Percentiles rank a stretch among this genome's conserved stretches.
phyloP scores from a whole-genome alignment of 164 flowering plant species.

The Magnolia changhungtana region DNA sequence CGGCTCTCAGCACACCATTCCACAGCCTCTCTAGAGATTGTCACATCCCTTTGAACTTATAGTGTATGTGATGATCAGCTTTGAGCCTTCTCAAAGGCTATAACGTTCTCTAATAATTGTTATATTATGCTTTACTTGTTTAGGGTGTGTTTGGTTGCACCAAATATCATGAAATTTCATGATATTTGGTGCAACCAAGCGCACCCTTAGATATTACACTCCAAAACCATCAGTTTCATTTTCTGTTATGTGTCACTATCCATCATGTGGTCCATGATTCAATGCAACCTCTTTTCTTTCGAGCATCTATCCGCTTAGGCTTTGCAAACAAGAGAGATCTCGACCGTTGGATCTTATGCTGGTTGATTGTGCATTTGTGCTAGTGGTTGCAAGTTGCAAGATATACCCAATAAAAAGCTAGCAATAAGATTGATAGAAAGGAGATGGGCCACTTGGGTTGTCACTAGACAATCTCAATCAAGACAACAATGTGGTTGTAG shows the following conservation, averaged over 20 bases:
- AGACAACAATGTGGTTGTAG: no score
- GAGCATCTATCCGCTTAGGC: neutral
- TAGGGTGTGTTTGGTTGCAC: neutral
- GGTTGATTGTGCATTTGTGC: neutral
- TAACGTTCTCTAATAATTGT: neutral
- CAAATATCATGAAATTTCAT: neutral
- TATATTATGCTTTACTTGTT: neutral
- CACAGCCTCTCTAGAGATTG: conserved; percentile 9
- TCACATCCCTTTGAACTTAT: conserved; percentile 4
- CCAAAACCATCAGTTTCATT: neutral
- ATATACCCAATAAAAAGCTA: neutral
- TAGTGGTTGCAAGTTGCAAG: neutral
- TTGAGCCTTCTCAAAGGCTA: neutral
- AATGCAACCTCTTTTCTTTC: neutral
- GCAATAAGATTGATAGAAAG: neutral
- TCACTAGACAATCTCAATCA: no score
- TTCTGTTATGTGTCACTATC: neutral
- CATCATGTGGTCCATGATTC: neutral
- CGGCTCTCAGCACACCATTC: conserved; percentile 11
- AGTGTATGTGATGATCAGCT: neutral
- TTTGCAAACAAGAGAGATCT: neutral
- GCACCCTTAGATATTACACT: neutral
- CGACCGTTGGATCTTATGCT: neutral
- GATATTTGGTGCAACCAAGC: neutral
- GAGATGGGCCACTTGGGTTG: neutral